These are phyloP conservation scores for Amanita muscaria DNA, from an alignment of 768 basidiomycete genomes.

Conservation along the genomic window DNA sequence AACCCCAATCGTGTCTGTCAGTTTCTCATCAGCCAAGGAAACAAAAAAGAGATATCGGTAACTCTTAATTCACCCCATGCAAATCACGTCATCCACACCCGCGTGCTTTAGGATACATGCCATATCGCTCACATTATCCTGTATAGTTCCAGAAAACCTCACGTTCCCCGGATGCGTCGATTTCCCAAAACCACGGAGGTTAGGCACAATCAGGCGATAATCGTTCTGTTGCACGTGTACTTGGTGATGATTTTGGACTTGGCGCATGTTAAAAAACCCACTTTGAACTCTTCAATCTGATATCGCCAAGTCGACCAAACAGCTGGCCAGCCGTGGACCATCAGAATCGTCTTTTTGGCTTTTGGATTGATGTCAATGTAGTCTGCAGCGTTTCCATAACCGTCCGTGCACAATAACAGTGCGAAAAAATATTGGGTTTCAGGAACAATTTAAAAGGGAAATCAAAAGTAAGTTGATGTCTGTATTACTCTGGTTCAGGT, in stretches of 20 bases:
- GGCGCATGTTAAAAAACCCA: no score
- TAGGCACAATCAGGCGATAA: conserved; percentile 53
- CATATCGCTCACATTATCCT: conserved; percentile 55
- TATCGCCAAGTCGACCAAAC: conserved; percentile 72
- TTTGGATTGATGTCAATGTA: conserved; percentile 57
- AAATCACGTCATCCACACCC: conserved; percentile 39
- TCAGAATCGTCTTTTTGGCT: conserved; percentile 43
- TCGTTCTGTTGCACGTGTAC: conserved; percentile 31
- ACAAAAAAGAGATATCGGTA: neutral
- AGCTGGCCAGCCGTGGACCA: conserved; percentile 78
- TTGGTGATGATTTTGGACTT: no score
- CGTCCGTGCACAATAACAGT: no score
- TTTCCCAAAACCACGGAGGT: conserved; percentile 62
- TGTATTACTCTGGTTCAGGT: neutral
- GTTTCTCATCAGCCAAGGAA: neutral
- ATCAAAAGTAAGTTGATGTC: neutral
- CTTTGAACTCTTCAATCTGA: conserved; percentile 65
- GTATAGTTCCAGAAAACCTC: conserved; percentile 47
- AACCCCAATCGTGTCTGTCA: conserved; percentile 71
- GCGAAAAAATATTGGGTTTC: no score
- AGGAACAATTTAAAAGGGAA: no score
- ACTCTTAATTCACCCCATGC: conserved; percentile 64
- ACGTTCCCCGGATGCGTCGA: conserved; percentile 61
- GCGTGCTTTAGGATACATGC: conserved; percentile 52
- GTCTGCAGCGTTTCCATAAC: no score